phyloP scores from a whole-genome alignment of 768 basidiomycete genomes.

The Nidula microcarpa region DNA sequence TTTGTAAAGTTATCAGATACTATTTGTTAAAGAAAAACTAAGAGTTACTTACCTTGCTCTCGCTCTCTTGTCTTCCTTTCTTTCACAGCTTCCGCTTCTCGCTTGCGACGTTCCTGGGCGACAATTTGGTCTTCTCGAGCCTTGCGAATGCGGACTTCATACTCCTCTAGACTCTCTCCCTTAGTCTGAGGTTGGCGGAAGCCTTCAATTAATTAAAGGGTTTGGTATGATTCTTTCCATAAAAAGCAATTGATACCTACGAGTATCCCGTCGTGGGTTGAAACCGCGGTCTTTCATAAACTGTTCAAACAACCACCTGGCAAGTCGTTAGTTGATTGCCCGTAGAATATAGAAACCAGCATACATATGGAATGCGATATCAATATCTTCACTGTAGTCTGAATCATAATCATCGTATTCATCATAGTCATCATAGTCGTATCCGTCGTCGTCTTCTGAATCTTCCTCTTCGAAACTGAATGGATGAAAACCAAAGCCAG shows the following conservation, averaged over 20 bases:
- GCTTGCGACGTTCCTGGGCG: conserved; percentile 49
- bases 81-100: conserved; percentile 47
- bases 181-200: conserved; percentile 15
- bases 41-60: conserved; percentile 42
- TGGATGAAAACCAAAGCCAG: too few species aligned
- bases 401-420: conserved; percentile 27
- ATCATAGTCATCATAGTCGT: conserved; percentile 28
- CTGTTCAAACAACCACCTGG: conserved; percentile 37
- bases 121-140: conserved; percentile 50
- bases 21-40: not conserved
- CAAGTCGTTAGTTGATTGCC: not conserved
- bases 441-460: conserved; percentile 29
- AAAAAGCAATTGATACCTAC: not conserved
- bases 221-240: not conserved
- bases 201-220: conserved; percentile 1
- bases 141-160: conserved; percentile 45
- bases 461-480: conserved; percentile 17
- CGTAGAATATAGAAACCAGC: not conserved
- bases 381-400: conserved; percentile 30
- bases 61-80: conserved; percentile 42
- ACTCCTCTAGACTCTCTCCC: conserved; percentile 50
- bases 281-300: conserved; percentile 29
- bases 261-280: not conserved
- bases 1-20: conserved; percentile 6
- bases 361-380: conserved; percentile 1